Evolutionary conservation across 78 protist species (phyloP).

Genomic region (Dictyostelium citrinum): DNA sequence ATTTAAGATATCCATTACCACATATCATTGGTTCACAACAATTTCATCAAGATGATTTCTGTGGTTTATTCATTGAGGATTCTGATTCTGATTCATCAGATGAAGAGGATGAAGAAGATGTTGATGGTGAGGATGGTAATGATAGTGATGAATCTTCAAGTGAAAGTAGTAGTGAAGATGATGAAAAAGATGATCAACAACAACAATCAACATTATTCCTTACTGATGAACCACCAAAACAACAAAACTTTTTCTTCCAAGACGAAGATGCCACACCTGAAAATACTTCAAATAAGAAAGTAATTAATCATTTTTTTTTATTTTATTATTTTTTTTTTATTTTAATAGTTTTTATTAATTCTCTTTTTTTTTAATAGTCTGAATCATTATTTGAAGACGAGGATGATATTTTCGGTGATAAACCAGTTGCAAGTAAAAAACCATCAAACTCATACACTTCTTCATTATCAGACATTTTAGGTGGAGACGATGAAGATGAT

Average conservation of each 20-base stretch:
- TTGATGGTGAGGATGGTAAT: neutral
- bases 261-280: neutral
- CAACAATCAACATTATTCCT: slow-evolving; percentile 47
- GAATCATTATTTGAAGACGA: slow-evolving; percentile 18
- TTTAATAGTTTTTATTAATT: neutral
- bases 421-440: neutral
- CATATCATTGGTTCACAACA: slow-evolving; percentile 82
- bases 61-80: slow-evolving; percentile 75
- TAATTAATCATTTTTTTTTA: neutral
- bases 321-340: neutral
- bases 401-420: slow-evolving; percentile 56
- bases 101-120: slow-evolving; percentile 20
- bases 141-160: slow-evolving; percentile 6
- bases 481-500: slow-evolving; percentile 64
- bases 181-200: neutral
- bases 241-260: slow-evolving; percentile 54
- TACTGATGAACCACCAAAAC: slow-evolving; percentile 2
- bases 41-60: slow-evolving; percentile 70
- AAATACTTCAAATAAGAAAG: neutral
- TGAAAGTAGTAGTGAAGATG: slow-evolving; percentile 5
- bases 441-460: slow-evolving; percentile 13
- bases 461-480: slow-evolving; percentile 59
- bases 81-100: slow-evolving; percentile 30
- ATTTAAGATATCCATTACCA: slow-evolving; percentile 71
- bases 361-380: neutral